These are phyloP conservation scores for Pyricularia pennisetigena DNA, from an alignment of 2,329 filamentous ascomycete genomes.

Conservation along the genomic window DNA sequence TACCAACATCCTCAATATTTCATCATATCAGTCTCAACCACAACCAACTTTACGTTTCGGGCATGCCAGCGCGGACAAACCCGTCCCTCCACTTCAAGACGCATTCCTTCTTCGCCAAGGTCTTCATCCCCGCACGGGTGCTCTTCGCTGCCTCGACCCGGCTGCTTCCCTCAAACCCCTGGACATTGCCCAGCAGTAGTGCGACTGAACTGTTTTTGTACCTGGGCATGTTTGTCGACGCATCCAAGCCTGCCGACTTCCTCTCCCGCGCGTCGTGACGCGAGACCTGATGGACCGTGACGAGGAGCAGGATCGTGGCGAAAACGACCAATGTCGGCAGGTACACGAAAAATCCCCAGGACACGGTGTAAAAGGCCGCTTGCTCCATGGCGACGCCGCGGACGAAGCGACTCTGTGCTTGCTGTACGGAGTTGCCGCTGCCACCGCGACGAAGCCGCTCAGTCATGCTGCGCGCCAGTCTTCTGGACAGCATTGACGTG, in stretches of 20 bases:
- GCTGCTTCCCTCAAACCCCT: not conserved
- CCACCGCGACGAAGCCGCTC: slow-evolving; percentile 2
- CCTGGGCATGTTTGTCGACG: not conserved
- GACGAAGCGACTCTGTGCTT: not conserved
- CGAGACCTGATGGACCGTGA: not conserved
- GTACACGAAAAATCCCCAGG: not conserved
- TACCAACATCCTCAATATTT: not conserved
- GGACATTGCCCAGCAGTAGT: not conserved
- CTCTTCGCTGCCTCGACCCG: slow-evolving; percentile 3
- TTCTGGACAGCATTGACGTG: slow-evolving; percentile 30
- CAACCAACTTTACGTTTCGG: not conserved
- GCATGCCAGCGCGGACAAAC: not conserved
- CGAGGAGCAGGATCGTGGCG: not conserved
- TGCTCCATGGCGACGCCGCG: not conserved
- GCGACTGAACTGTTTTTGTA: not conserved
- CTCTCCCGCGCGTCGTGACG: not conserved
- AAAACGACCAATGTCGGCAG: not conserved
- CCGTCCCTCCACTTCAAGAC: not conserved
- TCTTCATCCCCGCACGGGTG: not conserved
- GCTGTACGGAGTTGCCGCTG: not conserved
- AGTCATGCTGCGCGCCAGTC: slow-evolving; percentile 3
- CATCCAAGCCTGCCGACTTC: not conserved
- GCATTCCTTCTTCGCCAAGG: not conserved
- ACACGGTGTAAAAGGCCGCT: not conserved
- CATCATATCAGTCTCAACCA: not conserved